Evolutionary conservation across 1,284 basidiomycete species (phyloP).

Genomic region (Moesziomyces sp.): DNA sequence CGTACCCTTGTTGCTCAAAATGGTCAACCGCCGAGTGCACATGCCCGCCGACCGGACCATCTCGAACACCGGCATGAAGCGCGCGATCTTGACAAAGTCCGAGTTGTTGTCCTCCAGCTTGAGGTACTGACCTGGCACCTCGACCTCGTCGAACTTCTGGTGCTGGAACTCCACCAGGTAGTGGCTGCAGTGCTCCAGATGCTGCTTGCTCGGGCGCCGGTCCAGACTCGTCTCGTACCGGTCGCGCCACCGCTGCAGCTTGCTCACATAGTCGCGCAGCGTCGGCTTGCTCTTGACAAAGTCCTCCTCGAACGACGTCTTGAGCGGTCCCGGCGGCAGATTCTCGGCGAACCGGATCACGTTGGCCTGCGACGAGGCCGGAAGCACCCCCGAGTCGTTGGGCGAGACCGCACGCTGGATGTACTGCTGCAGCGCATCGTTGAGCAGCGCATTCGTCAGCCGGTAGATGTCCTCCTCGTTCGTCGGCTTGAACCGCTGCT

Average conservation of each 20-base stretch:
- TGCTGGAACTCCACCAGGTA: conserved; percentile 98
- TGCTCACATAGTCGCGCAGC: conserved; percentile 87
- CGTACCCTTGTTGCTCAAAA: conserved; percentile 92
- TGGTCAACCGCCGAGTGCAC: conserved; percentile 88
- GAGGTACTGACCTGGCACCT: conserved; percentile 97
- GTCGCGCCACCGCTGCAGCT: conserved; percentile 92
- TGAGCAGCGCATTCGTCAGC: conserved; percentile 82
- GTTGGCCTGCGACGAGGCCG: conserved; percentile 72
- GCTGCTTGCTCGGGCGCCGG: conserved; percentile 81
- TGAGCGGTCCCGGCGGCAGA: conserved; percentile 61
- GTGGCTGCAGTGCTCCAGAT: conserved; percentile 90
- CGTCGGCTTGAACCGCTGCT: conserved; percentile 87
- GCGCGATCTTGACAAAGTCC: conserved; percentile 89
- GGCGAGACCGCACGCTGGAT: conserved; percentile 61
- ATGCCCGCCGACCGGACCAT: conserved; percentile 83
- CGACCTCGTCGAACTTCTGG: conserved; percentile 96
- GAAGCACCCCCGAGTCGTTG: conserved; percentile 80
- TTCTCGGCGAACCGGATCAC: conserved; percentile 80
- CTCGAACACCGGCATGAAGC: conserved; percentile 91
- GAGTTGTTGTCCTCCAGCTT: conserved; percentile 84
- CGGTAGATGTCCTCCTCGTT: conserved; percentile 96
- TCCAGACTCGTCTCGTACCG: conserved; percentile 88
- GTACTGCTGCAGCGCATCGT: conserved; percentile 73
- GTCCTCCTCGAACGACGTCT: conserved; percentile 90
- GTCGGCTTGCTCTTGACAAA: conserved; percentile 84